phyloP scores from a whole-genome alignment of 106 monocot genomes.

The Platanthera zijinensis region DNA sequence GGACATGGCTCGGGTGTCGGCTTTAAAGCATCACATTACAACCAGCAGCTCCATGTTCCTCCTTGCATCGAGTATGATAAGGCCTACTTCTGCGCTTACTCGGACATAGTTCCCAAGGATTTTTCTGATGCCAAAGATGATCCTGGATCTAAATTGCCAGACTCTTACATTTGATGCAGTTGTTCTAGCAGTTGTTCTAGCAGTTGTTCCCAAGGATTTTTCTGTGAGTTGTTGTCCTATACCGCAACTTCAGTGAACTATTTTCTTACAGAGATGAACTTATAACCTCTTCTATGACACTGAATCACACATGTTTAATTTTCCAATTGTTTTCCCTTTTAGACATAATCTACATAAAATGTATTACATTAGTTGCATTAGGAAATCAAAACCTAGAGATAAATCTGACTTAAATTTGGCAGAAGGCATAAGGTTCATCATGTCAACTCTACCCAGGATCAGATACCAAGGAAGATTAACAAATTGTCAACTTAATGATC shows the following conservation, averaged over 20 bases:
- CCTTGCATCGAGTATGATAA: conserved; percentile 54
- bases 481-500: too few species aligned
- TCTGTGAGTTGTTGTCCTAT: conserved; percentile 50
- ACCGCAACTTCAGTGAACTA: not conserved
- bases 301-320: too few species aligned
- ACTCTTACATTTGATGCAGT: conserved; percentile 63
- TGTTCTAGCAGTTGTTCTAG: conserved; percentile 71
- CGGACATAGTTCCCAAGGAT: conserved; percentile 46
- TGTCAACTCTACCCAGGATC: too few species aligned
- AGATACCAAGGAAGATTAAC: too few species aligned
- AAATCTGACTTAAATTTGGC: too few species aligned
- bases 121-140: conserved; percentile 39
- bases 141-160: conserved; percentile 25
- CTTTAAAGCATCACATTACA: conserved; percentile 16
- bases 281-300: not conserved
- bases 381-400: too few species aligned
- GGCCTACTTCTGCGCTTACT: conserved; percentile 83
- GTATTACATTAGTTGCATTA: too few species aligned
- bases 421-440: too few species aligned
- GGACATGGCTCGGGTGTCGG: conserved; percentile 3
- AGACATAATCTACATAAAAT: too few species aligned
- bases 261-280: not conserved
- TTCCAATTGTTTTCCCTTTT: too few species aligned
- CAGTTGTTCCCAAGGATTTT: conserved; percentile 63
- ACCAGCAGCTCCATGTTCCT: conserved; percentile 2